Conservation (phyloP, 2,329 filamentous ascomycete species). For the Helminthosporium solani region DNA sequence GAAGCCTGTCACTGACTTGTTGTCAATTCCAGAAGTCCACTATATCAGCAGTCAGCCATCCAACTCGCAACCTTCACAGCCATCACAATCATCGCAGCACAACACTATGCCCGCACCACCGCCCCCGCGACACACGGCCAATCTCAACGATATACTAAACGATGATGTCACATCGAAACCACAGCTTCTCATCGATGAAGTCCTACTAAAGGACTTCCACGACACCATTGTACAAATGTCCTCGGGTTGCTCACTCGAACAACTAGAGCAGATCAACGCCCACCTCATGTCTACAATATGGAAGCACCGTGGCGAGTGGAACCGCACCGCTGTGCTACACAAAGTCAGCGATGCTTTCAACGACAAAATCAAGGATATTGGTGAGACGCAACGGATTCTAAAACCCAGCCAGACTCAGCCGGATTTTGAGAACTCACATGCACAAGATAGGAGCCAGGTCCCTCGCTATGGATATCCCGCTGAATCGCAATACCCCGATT, state of each 20-base stretch:
- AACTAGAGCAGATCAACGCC: constrained; percentile 90
- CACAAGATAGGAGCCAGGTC: too few species aligned
- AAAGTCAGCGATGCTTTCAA: constrained; percentile 72
- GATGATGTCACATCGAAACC: constrained; percentile 32
- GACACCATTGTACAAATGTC: constrained; percentile 65
- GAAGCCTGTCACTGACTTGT: constrained; percentile 17
- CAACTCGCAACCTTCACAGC: constrained; percentile 32
- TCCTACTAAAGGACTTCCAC: constrained; percentile 60
- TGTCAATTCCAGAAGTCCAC: constrained; percentile 28
- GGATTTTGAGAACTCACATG: constrained; percentile 8
- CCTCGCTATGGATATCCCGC: too few species aligned
- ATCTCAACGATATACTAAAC: constrained; percentile 48
- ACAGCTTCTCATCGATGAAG: constrained; percentile 49
- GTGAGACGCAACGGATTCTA: constrained; percentile 50
- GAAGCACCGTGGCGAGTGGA: constrained; percentile 76
- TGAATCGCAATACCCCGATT: too few species aligned
- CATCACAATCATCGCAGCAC: constrained; percentile 35
- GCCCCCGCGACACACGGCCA: constrained; percentile 35
- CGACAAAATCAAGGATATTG: constrained; percentile 68
- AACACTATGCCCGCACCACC: constrained; percentile 40
- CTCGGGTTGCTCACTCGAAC: constrained; percentile 82
- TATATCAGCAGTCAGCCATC: constrained; percentile 40
- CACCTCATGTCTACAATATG: constrained; percentile 89
- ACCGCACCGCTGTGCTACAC: constrained; percentile 71
- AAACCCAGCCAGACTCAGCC: constrained; percentile 42